Conservation (phyloP, 2,329 filamentous ascomycete species). For the Xylogone sp. region DNA sequence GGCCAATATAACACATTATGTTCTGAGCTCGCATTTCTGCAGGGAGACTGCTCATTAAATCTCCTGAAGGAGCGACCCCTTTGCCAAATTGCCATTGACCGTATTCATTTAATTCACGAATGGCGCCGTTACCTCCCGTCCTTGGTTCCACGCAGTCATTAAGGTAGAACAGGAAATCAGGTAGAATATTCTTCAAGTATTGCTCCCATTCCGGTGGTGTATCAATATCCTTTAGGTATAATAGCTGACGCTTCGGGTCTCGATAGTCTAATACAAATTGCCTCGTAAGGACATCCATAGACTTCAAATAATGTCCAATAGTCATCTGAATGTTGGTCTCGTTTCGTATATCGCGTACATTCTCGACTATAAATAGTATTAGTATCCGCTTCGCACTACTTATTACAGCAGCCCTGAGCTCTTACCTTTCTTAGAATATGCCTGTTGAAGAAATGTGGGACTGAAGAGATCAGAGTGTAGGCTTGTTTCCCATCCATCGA, state of each 20-base stretch:
- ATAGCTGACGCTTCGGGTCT: conserved; percentile 74
- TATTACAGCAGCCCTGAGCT: conserved; percentile 5
- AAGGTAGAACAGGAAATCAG: conserved; percentile 81
- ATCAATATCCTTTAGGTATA: conserved; percentile 97
- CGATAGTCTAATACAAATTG: conserved; percentile 79
- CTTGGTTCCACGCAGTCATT: conserved; percentile 70
- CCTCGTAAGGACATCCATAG: conserved; percentile 78
- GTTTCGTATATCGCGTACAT: conserved; percentile 73
- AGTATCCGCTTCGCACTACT: neutral
- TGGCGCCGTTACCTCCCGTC: conserved; percentile 48
- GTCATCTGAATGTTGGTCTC: conserved; percentile 78
- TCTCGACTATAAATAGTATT: conserved; percentile 58
- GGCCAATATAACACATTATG: conserved; percentile 96
- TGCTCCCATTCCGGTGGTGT: conserved; percentile 85
- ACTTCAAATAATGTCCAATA: conserved; percentile 84
- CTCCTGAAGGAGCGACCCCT: conserved; percentile 65
- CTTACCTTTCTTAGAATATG: conserved; percentile 75
- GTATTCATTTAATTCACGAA: conserved; percentile 38
- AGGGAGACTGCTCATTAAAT: conserved; percentile 91
- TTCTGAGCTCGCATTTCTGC: conserved; percentile 88
- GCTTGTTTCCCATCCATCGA: conserved; percentile 79
- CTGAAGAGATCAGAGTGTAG: conserved; percentile 78
- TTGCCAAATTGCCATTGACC: conserved; percentile 38
- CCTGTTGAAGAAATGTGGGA: conserved; percentile 72
- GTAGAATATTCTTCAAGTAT: conserved; percentile 72